phyloP scores from a whole-genome alignment of 345 rosid genomes.

The Bruguiera parviflora region DNA sequence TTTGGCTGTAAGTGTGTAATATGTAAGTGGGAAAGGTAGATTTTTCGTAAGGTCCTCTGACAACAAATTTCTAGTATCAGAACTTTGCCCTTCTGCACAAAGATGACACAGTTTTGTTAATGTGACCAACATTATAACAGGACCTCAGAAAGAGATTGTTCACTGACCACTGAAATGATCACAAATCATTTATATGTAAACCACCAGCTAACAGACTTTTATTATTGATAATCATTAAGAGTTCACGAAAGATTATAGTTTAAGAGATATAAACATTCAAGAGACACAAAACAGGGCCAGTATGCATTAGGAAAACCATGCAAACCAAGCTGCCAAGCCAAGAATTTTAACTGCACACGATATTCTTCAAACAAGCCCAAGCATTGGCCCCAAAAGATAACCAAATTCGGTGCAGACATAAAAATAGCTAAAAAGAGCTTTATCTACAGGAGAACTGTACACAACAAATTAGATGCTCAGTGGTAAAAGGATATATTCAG shows the following conservation, averaged over 20 bases:
- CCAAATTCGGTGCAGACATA: no score
- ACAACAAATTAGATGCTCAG: no score
- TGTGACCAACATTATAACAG: neutral
- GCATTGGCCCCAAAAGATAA: no score
- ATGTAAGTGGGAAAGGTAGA: constrained; percentile 73
- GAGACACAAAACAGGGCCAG: no score
- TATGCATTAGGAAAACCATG: neutral
- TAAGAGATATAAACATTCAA: neutral
- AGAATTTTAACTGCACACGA: neutral
- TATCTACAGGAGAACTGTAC: no score
- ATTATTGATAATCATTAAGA: neutral
- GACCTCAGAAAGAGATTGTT: no score
- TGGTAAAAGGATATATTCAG: no score
- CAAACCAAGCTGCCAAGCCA: neutral
- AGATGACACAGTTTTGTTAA: constrained; percentile 8
- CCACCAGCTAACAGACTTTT: neutral
- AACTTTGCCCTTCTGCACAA: constrained; percentile 34
- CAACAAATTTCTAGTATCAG: constrained; percentile 27
- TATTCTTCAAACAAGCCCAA: no score
- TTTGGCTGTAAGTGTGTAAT: constrained; percentile 66
- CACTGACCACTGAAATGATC: neutral
- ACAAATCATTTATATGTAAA: neutral
- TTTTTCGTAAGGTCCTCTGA: constrained; percentile 42
- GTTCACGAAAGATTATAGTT: neutral
- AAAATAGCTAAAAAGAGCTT: no score